Evolutionary conservation across 1,284 basidiomycete genomes (phyloP).

Genomic region (Cryptococcus floricola): DNA sequence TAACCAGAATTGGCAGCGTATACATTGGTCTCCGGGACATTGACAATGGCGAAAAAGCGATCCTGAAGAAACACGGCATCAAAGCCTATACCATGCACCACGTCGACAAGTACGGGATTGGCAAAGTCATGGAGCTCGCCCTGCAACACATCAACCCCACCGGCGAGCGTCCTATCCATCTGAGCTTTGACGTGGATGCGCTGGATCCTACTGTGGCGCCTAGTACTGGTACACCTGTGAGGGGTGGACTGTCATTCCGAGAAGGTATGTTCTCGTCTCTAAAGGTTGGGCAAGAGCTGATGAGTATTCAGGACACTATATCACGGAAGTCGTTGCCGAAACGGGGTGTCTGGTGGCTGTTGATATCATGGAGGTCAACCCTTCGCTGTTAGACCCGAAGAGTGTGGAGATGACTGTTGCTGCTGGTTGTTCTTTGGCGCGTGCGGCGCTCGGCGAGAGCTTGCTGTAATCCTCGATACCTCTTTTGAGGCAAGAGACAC

Average conservation of each 20-base stretch:
- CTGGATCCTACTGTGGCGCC: slow-evolving; percentile 91
- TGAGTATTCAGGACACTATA: slow-evolving; percentile 55
- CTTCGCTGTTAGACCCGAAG: slow-evolving; percentile 67
- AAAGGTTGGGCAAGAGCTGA: background rate
- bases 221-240: slow-evolving; percentile 62
- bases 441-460: slow-evolving; percentile 78
- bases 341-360: slow-evolving; percentile 88
- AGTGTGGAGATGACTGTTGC: slow-evolving; percentile 84
- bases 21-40: slow-evolving; percentile 97
- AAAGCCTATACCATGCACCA: slow-evolving; percentile 98
- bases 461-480: slow-evolving; percentile 28
- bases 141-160: slow-evolving; percentile 87
- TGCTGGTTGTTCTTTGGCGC: slow-evolving; percentile 86
- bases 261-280: slow-evolving; percentile 66
- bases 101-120: slow-evolving; percentile 94
- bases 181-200: slow-evolving; percentile 96
- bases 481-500: too few relatives aligned
- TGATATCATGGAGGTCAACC: slow-evolving; percentile 97
- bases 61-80: slow-evolving; percentile 82
- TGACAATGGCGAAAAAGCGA: slow-evolving; percentile 82
- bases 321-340: slow-evolving; percentile 90
- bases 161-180: slow-evolving; percentile 79
- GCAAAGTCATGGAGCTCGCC: slow-evolving; percentile 91
- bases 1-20: slow-evolving; percentile 23
- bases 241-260: slow-evolving; percentile 93